Evolutionary conservation across 305 asterid species (phyloP), one percentile per base, ranked within the genome.

Genomic region (Rubia balearica): DNA sequence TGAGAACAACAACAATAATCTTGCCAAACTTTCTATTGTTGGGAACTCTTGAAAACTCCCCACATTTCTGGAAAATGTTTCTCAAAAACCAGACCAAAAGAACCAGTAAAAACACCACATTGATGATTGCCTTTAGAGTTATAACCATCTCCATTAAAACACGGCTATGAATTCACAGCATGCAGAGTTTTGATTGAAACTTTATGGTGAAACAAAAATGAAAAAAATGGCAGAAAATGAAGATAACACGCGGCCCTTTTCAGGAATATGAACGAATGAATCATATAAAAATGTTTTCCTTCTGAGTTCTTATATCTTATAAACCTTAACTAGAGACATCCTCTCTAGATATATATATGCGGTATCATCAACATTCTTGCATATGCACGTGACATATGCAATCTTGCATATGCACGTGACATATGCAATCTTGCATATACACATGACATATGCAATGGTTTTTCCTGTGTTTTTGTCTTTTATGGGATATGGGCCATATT

Each of bases 31-130:
- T 77, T 73, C 68, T 79, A 49, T 36, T 65, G 82, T 69, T 17
- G 46, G n/a, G 9, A n/a, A 62, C 36, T 11, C 2, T 13, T 36
- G 56, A 49, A 16, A 16, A 14, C 6, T 14, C 56, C 46, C 81
- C 70, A 69, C 82, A 79, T 21, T 59, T 66, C 80, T 67, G 77
- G 67, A 81, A 75, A 36, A 72, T 14, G 36, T 84, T 88, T 74
- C 77, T 70, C 67, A 86, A 65, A 75, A 86, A 22, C 87, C 88
- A 81, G 57, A 81, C 6, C 69, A 83, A 60, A 74, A 91, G 83
- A 74, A 82, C 11, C 30, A 80, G 24, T 71, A 80, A 79, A 78
- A 90, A 90, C 8, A 72, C 86, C 62, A 75, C 83, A 77, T 80
- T 74, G 67, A 81, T 74, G 65, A 81, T 78, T 61, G 79, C 61